Percentiles rank a stretch among this genome's conserved stretches.
These are phyloP conservation scores for Pythium dissimile DNA, from an alignment of 352 stramenopile species.

Conservation along the genomic window DNA sequence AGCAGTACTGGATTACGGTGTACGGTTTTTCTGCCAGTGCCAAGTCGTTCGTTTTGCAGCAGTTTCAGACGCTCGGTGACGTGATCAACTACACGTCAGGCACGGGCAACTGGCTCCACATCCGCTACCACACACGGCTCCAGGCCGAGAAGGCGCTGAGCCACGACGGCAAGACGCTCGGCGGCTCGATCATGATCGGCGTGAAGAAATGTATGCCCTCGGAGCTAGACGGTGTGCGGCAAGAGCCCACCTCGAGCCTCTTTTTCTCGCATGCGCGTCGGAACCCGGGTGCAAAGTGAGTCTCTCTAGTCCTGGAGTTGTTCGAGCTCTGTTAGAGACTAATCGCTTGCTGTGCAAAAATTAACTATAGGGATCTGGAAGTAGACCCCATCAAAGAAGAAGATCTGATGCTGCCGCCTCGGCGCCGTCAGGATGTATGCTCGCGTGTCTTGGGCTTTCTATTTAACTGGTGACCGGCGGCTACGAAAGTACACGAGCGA, in stretches of 20 bases:
- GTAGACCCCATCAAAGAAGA: constrained; percentile 68
- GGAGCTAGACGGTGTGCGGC: constrained; percentile 53
- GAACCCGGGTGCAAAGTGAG: constrained; percentile 29
- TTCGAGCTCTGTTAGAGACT: too few species aligned
- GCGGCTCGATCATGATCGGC: constrained; percentile 72
- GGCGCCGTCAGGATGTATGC: constrained; percentile 71
- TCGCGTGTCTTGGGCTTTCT: constrained; percentile 77
- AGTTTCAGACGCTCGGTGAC: constrained; percentile 76
- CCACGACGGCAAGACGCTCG: constrained; percentile 60
- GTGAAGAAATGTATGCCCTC: constrained; percentile 77
- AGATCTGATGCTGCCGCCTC: constrained; percentile 81
- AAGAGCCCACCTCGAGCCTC: constrained; percentile 52
- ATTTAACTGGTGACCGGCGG: constrained; percentile 86
- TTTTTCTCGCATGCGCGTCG: constrained; percentile 43
- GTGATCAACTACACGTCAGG: constrained; percentile 67
- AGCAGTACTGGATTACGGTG: constrained; percentile 83
- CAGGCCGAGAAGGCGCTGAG: constrained; percentile 80
- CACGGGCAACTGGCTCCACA: constrained; percentile 72
- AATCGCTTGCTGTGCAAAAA: background rate
- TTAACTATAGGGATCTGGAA: constrained; percentile 47
- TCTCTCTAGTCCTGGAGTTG: too few species aligned
- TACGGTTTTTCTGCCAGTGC: constrained; percentile 68
- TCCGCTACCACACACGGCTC: constrained; percentile 75
- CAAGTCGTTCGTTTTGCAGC: constrained; percentile 63
- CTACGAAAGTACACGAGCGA: too few species aligned